Evolutionary conservation across 2,329 filamentous ascomycete genomes (phyloP), one percentile per base, ranked within the genome.

Genomic region (Zymoseptoria crescenta): DNA sequence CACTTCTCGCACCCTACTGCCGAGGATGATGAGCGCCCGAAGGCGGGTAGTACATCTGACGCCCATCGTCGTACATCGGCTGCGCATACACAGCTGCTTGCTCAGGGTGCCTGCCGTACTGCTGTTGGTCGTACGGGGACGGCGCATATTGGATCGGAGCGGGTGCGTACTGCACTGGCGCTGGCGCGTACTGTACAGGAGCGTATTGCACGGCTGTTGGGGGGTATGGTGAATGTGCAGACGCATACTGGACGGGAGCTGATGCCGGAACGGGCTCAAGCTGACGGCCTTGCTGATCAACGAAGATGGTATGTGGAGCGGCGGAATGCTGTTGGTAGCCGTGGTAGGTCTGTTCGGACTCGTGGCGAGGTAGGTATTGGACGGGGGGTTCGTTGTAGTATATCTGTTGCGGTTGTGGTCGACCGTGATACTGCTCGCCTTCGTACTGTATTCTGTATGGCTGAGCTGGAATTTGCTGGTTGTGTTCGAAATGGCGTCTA

Each of bases 231-330:
- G 24, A 45, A 16, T 13, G 35, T 45, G 13, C 35, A 5, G 35
- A 13, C 35, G 35, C 35, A 45, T 45, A 45, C n/a, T 45, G 35
- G 10, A 45, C 35, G n/a, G 35, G 35, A 13, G 35, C 35, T 45
- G 35, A 16, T 16, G 35, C n/a, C 8, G 67, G 68, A 35, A 68
- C 64, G 29, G 70, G 61, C 54, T 70, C 63, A 8, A 72, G 56
- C 5, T 63, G 67, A 9, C 65, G 62, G 45, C 70, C 70, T 57
- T 70, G 70, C 54, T 71, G 63, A 49, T 72, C 70, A n/a, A 72
- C 67, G 59, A 70, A 72, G n/a, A 68, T 60, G 2, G 66, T 64
- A 53, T 66, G 65, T 19, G 67, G 59, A 16, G 62, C 61, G 24
- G 64, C 61, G n/a, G 54, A 60, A 24, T 65, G 64, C 57, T 67